Evolutionary conservation across 1,139 yeast species (phyloP).

Genomic region (Diutina sp.): DNA sequence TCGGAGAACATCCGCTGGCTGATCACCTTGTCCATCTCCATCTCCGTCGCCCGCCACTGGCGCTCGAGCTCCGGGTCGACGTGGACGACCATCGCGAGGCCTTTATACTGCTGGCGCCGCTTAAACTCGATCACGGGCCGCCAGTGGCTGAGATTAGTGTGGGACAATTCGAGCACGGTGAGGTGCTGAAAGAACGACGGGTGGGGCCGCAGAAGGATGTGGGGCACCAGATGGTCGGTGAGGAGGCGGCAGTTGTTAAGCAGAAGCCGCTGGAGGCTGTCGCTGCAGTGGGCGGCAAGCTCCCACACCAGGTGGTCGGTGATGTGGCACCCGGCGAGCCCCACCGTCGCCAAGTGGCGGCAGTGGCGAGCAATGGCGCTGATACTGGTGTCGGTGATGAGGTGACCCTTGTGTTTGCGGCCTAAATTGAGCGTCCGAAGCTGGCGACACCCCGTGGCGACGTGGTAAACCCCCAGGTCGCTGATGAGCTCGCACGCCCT

Average conservation of each 20-base stretch:
- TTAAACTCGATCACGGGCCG: conserved; percentile 58
- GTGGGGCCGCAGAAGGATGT: conserved; percentile 21
- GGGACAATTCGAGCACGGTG: conserved; percentile 67
- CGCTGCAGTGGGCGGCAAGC: conserved; percentile 49
- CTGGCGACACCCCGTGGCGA: conserved; percentile 47
- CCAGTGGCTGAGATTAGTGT: conserved; percentile 44
- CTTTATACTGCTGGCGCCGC: conserved; percentile 40
- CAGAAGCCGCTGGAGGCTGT: conserved; percentile 51
- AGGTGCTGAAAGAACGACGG: conserved; percentile 44
- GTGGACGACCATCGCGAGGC: conserved; percentile 52
- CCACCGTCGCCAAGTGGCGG: conserved; percentile 53
- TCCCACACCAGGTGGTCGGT: conserved; percentile 76
- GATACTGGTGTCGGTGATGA: conserved; percentile 62
- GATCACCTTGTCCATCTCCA: conserved; percentile 2
- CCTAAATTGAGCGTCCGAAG: conserved; percentile 62
- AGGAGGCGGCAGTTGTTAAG: conserved; percentile 62
- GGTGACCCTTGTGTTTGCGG: conserved; percentile 55
- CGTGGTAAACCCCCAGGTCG: conserved; percentile 58
- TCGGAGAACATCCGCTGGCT: background rate
- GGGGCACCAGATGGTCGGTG: conserved; percentile 57
- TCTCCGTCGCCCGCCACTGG: background rate
- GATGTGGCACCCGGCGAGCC: conserved; percentile 79
- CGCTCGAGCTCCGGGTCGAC: conserved; percentile 41
- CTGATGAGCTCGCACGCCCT: conserved; percentile 76
- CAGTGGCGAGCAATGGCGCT: conserved; percentile 41